Base-by-base conservation (phyloP, 2,329 filamentous ascomycete species). In the Pseudogymnoascus sp. region DNA sequence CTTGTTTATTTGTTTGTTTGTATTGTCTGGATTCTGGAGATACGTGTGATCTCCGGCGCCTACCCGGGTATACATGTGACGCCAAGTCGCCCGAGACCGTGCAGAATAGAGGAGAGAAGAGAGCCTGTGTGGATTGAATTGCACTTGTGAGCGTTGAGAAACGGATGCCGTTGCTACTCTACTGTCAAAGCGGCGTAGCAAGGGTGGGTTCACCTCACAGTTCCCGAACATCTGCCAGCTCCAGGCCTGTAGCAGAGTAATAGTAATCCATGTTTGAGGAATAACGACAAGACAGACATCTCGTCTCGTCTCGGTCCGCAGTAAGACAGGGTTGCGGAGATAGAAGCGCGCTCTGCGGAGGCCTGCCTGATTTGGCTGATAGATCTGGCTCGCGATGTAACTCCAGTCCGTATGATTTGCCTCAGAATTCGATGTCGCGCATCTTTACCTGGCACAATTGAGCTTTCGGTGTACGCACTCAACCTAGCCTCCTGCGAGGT, bases 131-230 rank as follows among this genome's bases (percentile, higher is more conserved):
- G 50, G 50, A 33, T 56, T 33, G 17, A 19, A 33, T 31, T 15
- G 50, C n/a, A 29, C 50, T 56, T 33, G 26, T 56, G 50, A 56
- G 50, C 50, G 26, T 33, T 33, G 17, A 26, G 50, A 17, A 33
- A 33, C 13, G 29, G 29, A 56, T 33, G 26, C 50, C 50, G 29
- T 19, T 29, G 44, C 23, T 9, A 50, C 44, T 26, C 11, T 56
- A 33, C 50, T 56, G 50, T 56, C 50, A 56, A 56, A 56, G 50
- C 50, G 50, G 50, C 50, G n/a, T 33, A 33, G 50, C n/a, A 56
- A 33, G 50, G 23, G 50, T 56, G 50, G 44, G 50, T 56, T 56
- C 50, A 56, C 29, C 50, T 56, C 50, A 33, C n/a, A 33, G 26
- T 19, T 56, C 50, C 26, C 50, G n/a, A 33, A 15, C 6, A 56